Evolutionary conservation across 2,329 filamentous ascomycete genomes (phyloP).

Genomic region (Colletotrichum limetticola): DNA sequence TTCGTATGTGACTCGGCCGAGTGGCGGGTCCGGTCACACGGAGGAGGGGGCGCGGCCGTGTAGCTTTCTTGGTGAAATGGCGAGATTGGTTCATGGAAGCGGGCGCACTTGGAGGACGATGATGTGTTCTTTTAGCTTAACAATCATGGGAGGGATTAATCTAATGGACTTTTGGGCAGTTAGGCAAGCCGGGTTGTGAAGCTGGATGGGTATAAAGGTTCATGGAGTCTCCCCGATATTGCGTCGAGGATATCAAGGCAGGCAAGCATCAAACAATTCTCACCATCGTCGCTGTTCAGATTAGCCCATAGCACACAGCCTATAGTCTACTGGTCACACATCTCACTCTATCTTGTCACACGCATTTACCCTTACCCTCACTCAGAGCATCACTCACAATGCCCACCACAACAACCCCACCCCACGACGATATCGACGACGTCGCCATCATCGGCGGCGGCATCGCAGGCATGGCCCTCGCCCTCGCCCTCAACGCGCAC

Average conservation of each 20-base stretch:
- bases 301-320: neutral
- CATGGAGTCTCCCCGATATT: neutral
- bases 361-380: neutral
- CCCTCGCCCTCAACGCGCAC: conserved; percentile 63
- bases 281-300: neutral
- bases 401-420: neutral
- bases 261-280: too few relatives aligned
- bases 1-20: conserved; percentile 26
- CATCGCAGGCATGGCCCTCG: conserved; percentile 48
- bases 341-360: neutral
- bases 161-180: neutral
- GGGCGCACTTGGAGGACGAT: too few relatives aligned
- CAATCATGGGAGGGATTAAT: neutral
- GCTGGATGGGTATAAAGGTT: neutral
- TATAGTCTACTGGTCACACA: neutral
- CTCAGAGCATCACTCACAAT: neutral
- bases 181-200: neutral
- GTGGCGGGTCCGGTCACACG: conserved; percentile 13
- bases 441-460: conserved; percentile 31
- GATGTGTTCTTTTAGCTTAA: neutral
- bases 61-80: neutral
- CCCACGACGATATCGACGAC: conserved; percentile 7
- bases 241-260: neutral
- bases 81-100: neutral
- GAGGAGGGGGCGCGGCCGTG: neutral